Evolutionary conservation across 176 grass and related monocot genomes (phyloP).

Genomic region (Areca catechu): DNA sequence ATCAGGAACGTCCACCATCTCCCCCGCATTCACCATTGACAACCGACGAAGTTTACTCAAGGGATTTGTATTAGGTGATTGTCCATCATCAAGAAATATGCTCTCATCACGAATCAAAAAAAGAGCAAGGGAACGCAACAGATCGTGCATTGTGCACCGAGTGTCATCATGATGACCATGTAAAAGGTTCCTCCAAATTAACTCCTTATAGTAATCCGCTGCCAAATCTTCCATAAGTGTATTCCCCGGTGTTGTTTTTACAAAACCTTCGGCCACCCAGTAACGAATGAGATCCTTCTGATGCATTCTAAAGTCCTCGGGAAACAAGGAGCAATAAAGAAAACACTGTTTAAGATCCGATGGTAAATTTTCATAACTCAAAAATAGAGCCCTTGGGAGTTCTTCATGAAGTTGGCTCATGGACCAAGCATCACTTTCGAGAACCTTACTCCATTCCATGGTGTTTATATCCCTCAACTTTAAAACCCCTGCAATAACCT

Average conservation of each 20-base stretch:
- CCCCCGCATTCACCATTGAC: background rate
- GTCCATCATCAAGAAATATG: background rate
- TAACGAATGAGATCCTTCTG: background rate
- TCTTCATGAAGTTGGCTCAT: constrained; percentile 6
- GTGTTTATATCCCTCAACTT: background rate
- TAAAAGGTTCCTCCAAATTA: constrained; percentile 29
- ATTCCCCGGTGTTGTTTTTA: no score
- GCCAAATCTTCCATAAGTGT: no score
- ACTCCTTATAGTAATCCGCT: background rate
- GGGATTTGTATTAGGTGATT: no score
- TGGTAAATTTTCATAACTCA: constrained; percentile 40
- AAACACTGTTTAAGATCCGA: constrained; percentile 28
- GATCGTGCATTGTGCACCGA: constrained; percentile 13
- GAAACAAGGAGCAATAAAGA: constrained; percentile 18
- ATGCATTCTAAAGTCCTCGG: background rate
- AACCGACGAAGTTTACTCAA: background rate
- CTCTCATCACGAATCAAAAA: constrained; percentile 18
- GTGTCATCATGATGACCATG: fast-evolving
- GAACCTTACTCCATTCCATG: constrained; percentile 23
- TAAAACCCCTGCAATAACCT: constrained; percentile 8
- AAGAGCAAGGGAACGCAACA: constrained; percentile 22
- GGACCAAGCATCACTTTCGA: constrained; percentile 24
- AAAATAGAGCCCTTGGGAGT: constrained; percentile 15
- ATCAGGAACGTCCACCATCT: background rate
- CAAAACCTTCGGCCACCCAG: no score